phyloP scores from a whole-genome alignment of 768 basidiomycete genomes.

The Chalciporus sphaerocephalus region DNA sequence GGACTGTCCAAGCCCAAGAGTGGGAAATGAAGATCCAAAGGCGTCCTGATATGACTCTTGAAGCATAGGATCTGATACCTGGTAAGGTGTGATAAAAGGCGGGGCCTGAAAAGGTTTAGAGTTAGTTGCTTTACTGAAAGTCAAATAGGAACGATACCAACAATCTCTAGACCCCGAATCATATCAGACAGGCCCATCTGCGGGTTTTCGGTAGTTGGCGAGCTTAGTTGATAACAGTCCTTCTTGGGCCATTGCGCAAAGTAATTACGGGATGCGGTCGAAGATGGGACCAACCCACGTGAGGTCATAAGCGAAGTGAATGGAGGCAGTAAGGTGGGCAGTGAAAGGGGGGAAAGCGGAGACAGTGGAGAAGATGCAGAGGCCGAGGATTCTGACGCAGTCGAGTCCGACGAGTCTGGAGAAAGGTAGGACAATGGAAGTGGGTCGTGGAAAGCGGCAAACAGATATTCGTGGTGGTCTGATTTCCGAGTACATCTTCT shows the following conservation, averaged over 20 bases:
- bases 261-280: conserved; percentile 14
- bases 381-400: conserved; percentile 1
- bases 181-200: conserved; percentile 20
- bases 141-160: conserved; percentile 12
- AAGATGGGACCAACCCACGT: not conserved
- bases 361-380: conserved; percentile 9
- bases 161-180: conserved; percentile 29
- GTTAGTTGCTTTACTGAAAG: not conserved
- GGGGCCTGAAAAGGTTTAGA: conserved; percentile 23
- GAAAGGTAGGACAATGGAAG: conserved; percentile 3
- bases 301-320: conserved; percentile 7
- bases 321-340: conserved; percentile 16
- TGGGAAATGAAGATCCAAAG: not conserved
- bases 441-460: conserved; percentile 7
- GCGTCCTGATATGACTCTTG: not conserved
- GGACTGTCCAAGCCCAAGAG: conserved; percentile 3
- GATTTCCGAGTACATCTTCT: conserved; percentile 20
- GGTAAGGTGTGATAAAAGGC: conserved; percentile 18
- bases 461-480: conserved; percentile 14
- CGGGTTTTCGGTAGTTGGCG: conserved; percentile 18
- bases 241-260: conserved; percentile 4
- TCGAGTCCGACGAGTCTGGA: conserved; percentile 1
- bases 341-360: conserved; percentile 15
- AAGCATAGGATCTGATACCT: not conserved
- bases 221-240: conserved; percentile 17